Evolutionary conservation across 2,329 filamentous ascomycete species (phyloP).

Genomic region (Phialophora tarda): DNA sequence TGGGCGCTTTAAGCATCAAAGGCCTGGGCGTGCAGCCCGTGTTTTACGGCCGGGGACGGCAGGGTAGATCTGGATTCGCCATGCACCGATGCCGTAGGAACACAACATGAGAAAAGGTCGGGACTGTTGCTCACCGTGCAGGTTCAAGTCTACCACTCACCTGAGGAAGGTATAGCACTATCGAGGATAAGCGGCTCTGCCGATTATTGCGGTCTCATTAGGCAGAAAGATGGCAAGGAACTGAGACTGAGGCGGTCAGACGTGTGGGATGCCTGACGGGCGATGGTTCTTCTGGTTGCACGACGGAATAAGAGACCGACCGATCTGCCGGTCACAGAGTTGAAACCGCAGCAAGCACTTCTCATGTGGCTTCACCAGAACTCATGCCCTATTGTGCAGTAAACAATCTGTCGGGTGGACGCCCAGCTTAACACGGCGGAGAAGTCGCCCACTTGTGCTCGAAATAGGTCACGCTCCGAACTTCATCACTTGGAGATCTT

Average conservation of each 20-base stretch:
- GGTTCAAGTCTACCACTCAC: not conserved
- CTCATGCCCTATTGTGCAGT: not conserved
- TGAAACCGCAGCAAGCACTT: not conserved
- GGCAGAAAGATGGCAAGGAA: not conserved
- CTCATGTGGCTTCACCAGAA: not conserved
- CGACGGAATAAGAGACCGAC: not conserved
- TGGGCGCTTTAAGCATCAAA: not conserved
- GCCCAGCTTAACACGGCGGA: not conserved
- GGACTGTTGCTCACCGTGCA: slow-evolving; percentile 2
- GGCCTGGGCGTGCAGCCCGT: slow-evolving; percentile 6
- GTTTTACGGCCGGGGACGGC: not conserved
- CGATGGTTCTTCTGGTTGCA: not conserved
- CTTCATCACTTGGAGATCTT: not conserved
- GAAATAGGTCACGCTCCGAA: not conserved
- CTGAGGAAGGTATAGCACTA: not conserved
- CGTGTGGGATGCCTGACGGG: slow-evolving; percentile 7
- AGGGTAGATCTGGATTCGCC: not conserved
- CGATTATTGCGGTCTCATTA: not conserved
- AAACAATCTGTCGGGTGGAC: no score
- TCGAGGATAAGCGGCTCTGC: not conserved
- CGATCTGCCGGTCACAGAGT: slow-evolving; percentile 4
- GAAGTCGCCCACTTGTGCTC: not conserved
- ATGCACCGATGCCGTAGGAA: not conserved
- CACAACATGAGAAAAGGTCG: not conserved
- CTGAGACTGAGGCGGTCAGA: slow-evolving; percentile 15